Evolutionary conservation across 1,284 basidiomycete species (phyloP), one percentile per base, ranked within the genome.

Genomic region (Pyrrhoderma noxium): DNA sequence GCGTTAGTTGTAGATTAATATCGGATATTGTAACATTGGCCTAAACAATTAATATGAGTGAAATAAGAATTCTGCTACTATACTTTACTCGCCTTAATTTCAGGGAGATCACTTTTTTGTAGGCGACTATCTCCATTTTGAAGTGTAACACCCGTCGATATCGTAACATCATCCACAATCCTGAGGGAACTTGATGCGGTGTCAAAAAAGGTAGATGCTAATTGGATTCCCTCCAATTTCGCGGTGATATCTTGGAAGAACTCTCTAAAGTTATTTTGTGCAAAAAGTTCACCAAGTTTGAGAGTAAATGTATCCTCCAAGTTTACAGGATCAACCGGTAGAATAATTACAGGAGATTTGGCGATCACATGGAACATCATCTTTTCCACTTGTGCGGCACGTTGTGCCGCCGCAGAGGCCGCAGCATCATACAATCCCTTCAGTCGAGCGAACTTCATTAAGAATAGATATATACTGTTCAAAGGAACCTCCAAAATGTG

Each of bases 391-490:
- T 90, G 87, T 34, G 91, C 83, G 2, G 94, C 96, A 47, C 82
- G 80, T 63, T 97, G 93, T 7, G 90, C 91, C 18, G 96, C 96
- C 16, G 84, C 95, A 64, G 89, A 82, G 3, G 91, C 89, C 7
- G 95, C 92, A n/a, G 93, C 84, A 66, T 99, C 95, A 62, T 99
- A 99, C 7, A 99, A 70, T 1, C 89, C 89, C 69, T 96, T 96
- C 60, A 97, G 79, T 57, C 83, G 85, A 1, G 93, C 91, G 49
- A 99, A 84, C 65, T 94, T 92, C 59, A 82, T 72, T 50, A 93
- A 70, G 70, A 95, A 99, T 19, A 82, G 66, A 61, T 91, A 89
- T 31, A 99, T 80, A 59, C 89, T 84, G 49, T 85, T 90, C 21
- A 98, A 73, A 7, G 94, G 90, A 57, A 86, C 76, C 62, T 96